Percentiles rank a stretch among this genome's conserved stretches.
Evolutionary conservation across 495 filamentous ascomycete genomes (phyloP).

Genomic region (Pseudotulostoma volvatum): DNA sequence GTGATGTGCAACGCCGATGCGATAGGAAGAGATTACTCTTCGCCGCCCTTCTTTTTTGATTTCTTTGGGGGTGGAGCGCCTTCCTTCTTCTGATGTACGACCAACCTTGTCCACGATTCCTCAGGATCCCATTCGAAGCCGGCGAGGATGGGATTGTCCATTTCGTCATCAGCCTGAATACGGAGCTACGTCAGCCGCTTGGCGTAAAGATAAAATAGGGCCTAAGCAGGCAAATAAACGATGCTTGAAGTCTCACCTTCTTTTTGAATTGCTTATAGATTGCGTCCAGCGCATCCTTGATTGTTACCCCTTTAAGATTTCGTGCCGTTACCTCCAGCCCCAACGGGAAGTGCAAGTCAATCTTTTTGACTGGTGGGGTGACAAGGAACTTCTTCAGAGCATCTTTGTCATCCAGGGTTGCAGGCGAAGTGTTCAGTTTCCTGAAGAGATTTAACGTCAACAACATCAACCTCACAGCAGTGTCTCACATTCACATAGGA

Average conservation of each 20-base stretch:
- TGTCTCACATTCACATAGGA: no score
- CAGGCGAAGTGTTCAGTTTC: slow-evolving; percentile 79
- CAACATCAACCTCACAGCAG: no score
- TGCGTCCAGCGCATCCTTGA: slow-evolving; percentile 86
- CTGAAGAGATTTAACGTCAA: slow-evolving; percentile 32
- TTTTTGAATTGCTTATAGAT: slow-evolving; percentile 93
- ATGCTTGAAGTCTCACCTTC: slow-evolving; percentile 40
- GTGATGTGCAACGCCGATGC: no score
- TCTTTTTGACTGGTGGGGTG: slow-evolving; percentile 74
- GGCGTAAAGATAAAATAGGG: no score
- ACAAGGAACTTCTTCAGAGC: slow-evolving; percentile 64
- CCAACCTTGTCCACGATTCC: slow-evolving; percentile 56
- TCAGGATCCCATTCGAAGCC: slow-evolving; percentile 93
- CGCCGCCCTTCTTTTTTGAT: slow-evolving; percentile 55
- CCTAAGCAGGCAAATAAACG: background rate
- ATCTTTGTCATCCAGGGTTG: slow-evolving; percentile 61
- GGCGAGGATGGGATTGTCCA: slow-evolving; percentile 64
- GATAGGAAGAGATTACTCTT: slow-evolving; percentile 17
- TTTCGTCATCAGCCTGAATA: slow-evolving; percentile 68
- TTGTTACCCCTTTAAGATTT: slow-evolving; percentile 81
- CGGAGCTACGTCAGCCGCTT: no score
- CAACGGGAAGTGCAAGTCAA: slow-evolving; percentile 76
- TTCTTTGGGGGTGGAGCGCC: slow-evolving; percentile 36
- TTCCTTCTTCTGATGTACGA: slow-evolving; percentile 70
- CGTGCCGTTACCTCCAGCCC: slow-evolving; percentile 78